Percentiles rank a stretch among this genome's conserved stretches.
These are phyloP conservation scores for Acrocalymma vagum DNA, from an alignment of 2,329 filamentous ascomycete genomes.

Conservation along the genomic window DNA sequence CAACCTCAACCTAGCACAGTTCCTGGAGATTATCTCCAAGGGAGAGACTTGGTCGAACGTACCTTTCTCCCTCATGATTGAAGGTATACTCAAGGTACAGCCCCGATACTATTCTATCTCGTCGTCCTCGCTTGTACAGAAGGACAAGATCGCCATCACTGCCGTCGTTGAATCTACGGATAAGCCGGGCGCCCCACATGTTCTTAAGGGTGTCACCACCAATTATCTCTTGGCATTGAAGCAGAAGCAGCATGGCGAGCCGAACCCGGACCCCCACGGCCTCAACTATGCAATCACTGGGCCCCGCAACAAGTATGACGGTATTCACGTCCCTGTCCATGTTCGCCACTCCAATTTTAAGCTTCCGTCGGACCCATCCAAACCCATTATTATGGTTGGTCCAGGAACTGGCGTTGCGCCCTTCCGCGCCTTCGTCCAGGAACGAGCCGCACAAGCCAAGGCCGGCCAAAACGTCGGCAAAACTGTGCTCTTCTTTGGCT, in stretches of 20 bases:
- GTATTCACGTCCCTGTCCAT: conserved; percentile 92
- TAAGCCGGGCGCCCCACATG: conserved; percentile 76
- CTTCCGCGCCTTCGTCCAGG: conserved; percentile 94
- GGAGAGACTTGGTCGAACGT: conserved; percentile 82
- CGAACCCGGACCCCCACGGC: conserved; percentile 81
- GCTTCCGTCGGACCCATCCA: conserved; percentile 91
- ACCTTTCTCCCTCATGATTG: conserved; percentile 94
- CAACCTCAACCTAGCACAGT: conserved; percentile 88
- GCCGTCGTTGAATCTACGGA: conserved; percentile 88
- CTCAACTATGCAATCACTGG: conserved; percentile 87
- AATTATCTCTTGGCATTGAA: conserved; percentile 96
- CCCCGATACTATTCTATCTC: conserved; percentile 99
- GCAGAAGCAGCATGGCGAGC: conserved; percentile 93
- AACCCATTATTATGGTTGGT: conserved; percentile 94
- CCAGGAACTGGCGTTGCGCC: conserved; percentile 96
- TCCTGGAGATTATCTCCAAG: conserved; percentile 76
- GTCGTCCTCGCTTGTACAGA: conserved; percentile 92
- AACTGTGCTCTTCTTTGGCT: conserved; percentile 94
- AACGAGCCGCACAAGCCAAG: conserved; percentile 83
- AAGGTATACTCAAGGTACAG: conserved; percentile 93
- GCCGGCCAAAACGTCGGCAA: conserved; percentile 84
- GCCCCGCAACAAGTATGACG: conserved; percentile 96
- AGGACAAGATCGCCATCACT: conserved; percentile 93
- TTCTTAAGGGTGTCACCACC: conserved; percentile 94
- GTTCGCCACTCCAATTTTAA: conserved; percentile 99